phyloP scores from a whole-genome alignment of 495 filamentous ascomycete genomes.

The Corynascus novoguineensis region DNA sequence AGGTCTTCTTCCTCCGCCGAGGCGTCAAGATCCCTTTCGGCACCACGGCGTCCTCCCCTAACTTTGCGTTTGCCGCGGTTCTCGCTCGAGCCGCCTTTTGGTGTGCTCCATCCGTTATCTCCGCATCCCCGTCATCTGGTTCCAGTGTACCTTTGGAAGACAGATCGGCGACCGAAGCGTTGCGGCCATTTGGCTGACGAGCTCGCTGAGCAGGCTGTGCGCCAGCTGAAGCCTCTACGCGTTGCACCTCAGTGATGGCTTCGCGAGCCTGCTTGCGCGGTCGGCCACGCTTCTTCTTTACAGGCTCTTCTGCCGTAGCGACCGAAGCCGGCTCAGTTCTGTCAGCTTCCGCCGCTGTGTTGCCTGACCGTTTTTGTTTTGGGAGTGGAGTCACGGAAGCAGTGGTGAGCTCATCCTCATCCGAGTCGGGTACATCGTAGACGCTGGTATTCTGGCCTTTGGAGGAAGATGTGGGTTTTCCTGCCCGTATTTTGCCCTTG shows the following conservation, averaged over 20 bases:
- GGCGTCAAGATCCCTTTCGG: conserved; percentile 41
- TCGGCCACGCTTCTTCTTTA: conserved; percentile 23
- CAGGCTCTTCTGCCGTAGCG: conserved; percentile 1
- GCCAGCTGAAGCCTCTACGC: conserved; percentile 4
- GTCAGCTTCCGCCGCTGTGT: background rate
- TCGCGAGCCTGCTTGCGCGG: conserved; percentile 16
- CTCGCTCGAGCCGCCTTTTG: conserved; percentile 4
- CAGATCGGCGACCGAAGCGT: background rate
- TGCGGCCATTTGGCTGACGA: background rate
- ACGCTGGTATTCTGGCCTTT: conserved; percentile 16
- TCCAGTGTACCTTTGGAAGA: background rate
- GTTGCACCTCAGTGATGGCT: background rate
- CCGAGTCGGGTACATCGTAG: conserved; percentile 42
- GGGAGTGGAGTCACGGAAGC: background rate
- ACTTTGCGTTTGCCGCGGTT: background rate
- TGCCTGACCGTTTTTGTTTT: background rate
- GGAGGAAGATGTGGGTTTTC: conserved; percentile 3
- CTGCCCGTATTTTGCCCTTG: conserved; percentile 8
- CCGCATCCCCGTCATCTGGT: background rate
- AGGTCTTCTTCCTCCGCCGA: conserved; percentile 23
- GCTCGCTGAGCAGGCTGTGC: background rate
- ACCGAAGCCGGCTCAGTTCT: background rate
- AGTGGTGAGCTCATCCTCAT: conserved; percentile 30
- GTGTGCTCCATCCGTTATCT: background rate
- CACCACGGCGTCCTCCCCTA: conserved; percentile 15